Conservation (phyloP, 2,329 filamentous ascomycete species). For the Chrysoporthe austroafricana region DNA sequence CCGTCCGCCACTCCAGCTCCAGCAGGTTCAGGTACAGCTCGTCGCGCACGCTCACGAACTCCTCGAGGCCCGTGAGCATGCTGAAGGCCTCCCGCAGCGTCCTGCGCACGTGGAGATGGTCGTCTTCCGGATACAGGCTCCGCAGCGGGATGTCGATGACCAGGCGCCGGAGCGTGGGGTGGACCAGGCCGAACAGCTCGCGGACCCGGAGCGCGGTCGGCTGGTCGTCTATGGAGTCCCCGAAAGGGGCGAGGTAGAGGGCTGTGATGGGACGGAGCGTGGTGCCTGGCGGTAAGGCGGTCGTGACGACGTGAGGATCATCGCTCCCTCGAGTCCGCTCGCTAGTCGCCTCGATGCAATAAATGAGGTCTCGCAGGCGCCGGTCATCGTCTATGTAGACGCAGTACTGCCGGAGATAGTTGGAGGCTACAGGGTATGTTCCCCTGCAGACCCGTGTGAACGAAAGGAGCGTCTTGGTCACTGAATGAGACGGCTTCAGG, state of each 20-base stretch:
- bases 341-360: slow-evolving; percentile 40
- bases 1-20: slow-evolving; percentile 28
- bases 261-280: slow-evolving; percentile 42
- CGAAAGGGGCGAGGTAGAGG: slow-evolving; percentile 48
- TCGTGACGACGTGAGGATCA: not conserved
- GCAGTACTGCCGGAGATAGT: slow-evolving; percentile 50
- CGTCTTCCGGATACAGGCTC: slow-evolving; percentile 46
- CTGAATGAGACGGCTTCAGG: slow-evolving; percentile 43
- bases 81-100: slow-evolving; percentile 51
- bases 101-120: slow-evolving; percentile 44
- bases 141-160: slow-evolving; percentile 54
- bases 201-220: slow-evolving; percentile 45
- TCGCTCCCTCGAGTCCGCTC: slow-evolving; percentile 29
- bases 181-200: slow-evolving; percentile 47
- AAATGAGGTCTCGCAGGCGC: slow-evolving; percentile 41
- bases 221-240: slow-evolving; percentile 42
- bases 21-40: slow-evolving; percentile 46
- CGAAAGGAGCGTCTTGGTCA: slow-evolving; percentile 49
- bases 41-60: slow-evolving; percentile 52
- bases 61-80: slow-evolving; percentile 47
- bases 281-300: slow-evolving; percentile 30
- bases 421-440: slow-evolving; percentile 45
- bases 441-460: slow-evolving; percentile 48
- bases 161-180: slow-evolving; percentile 46
- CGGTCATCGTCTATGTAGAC: slow-evolving; percentile 46